These are phyloP conservation scores for Metarhizium robertsii DNA, from an alignment of 2,329 filamentous ascomycete species.

Conservation along the genomic window DNA sequence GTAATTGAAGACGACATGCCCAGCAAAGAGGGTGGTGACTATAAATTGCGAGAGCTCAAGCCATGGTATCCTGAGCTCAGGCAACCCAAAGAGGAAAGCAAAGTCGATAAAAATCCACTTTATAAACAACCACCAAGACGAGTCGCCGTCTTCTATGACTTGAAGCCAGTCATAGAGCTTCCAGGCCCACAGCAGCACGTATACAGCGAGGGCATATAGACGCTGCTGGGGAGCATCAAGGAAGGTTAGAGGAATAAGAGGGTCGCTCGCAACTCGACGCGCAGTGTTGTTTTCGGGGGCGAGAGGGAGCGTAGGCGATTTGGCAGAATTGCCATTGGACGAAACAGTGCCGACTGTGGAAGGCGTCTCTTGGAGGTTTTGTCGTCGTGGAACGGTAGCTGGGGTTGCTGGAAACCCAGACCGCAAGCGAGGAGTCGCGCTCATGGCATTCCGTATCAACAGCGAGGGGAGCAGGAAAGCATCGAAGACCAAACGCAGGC, in stretches of 20 bases:
- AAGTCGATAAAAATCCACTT: conserved; percentile 92
- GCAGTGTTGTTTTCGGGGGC: conserved; percentile 33
- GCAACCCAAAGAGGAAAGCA: conserved; percentile 76
- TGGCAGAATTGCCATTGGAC: conserved; percentile 19
- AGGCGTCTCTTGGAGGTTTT: conserved; percentile 22
- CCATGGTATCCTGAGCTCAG: conserved; percentile 89
- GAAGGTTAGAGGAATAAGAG: conserved; percentile 70
- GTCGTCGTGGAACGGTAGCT: conserved; percentile 34
- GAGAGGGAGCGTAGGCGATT: conserved; percentile 30
- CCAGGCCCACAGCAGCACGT: conserved; percentile 68
- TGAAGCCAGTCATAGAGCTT: conserved; percentile 78
- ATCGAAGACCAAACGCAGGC: conserved; percentile 1
- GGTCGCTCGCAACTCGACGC: conserved; percentile 29
- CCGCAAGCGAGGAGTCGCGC: conserved; percentile 70
- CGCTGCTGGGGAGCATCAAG: conserved; percentile 88
- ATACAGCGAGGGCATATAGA: conserved; percentile 76
- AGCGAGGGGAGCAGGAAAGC: conserved; percentile 3
- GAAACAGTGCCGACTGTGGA: conserved; percentile 20
- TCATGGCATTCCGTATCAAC: conserved; percentile 59
- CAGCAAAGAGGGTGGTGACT: conserved; percentile 59
- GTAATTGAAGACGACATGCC: conserved; percentile 66
- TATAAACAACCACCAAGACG: conserved; percentile 82
- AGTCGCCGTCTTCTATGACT: conserved; percentile 69
- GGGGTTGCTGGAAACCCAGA: conserved; percentile 76
- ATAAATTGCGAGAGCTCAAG: conserved; percentile 77